Evolutionary conservation across 352 stramenopile species (phyloP).

Genomic region (Phytophthora uliginosa): DNA sequence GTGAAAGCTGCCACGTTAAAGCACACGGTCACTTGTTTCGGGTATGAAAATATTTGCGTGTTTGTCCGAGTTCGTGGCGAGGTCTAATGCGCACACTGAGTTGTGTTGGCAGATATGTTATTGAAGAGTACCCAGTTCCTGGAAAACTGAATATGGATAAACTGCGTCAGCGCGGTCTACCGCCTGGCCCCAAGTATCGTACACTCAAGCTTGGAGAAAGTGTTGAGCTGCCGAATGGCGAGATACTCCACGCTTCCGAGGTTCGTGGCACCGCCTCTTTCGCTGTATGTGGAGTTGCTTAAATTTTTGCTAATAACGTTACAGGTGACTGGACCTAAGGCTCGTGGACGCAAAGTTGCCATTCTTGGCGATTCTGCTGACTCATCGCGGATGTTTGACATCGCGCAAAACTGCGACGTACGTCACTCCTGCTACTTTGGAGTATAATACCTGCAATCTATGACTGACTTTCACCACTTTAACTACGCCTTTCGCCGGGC

Average conservation of each 20-base stretch:
- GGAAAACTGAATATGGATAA: conserved; percentile 91
- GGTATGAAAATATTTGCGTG: conserved; percentile 43
- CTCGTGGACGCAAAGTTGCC: conserved; percentile 74
- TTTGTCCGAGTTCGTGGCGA: conserved; percentile 1
- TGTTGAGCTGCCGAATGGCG: conserved; percentile 86
- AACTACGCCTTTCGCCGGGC: neutral
- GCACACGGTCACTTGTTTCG: conserved; percentile 86
- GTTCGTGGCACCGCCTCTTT: conserved; percentile 37
- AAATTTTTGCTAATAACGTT: neutral
- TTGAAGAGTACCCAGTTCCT: conserved; percentile 77
- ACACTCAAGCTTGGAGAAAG: conserved; percentile 90
- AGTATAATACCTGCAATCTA: neutral
- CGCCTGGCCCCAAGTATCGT: conserved; percentile 90
- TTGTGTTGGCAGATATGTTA: conserved; percentile 63
- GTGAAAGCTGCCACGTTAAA: conserved; percentile 77
- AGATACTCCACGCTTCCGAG: conserved; percentile 81
- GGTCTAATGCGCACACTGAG: conserved; percentile 1
- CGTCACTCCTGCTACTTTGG: conserved; percentile 2
- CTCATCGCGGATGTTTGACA: conserved; percentile 80
- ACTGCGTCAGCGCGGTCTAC: conserved; percentile 84
- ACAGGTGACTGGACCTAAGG: conserved; percentile 69
- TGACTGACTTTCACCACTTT: conserved; percentile 1
- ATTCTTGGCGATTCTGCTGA: conserved; percentile 85
- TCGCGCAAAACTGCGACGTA: conserved; percentile 83
- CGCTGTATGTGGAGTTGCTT: neutral